Percentiles rank a stretch among this genome's conserved stretches.
phyloP scores from a whole-genome alignment of 495 filamentous ascomycete genomes.

The Elasticomyces elasticus region DNA sequence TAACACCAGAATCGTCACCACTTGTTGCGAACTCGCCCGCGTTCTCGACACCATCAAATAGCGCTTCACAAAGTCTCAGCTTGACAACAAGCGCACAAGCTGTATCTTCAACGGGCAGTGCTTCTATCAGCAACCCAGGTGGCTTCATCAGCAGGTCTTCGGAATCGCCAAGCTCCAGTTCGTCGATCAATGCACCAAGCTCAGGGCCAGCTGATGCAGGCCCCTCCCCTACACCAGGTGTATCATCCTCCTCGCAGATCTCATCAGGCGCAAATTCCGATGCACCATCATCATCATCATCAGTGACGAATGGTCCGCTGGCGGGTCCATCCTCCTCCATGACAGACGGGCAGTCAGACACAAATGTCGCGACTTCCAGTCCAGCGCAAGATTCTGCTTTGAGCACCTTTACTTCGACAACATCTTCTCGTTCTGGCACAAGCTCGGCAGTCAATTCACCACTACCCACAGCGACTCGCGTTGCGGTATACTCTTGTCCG shows the following conservation, averaged over 20 bases:
- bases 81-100: not conserved
- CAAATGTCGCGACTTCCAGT: not conserved
- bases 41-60: not conserved
- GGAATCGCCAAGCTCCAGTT: not conserved
- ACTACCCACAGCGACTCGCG: constrained; percentile 1
- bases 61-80: not conserved
- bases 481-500: constrained; percentile 7
- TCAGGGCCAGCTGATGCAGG: not conserved
- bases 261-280: not conserved
- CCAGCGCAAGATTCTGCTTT: not conserved
- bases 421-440: not conserved
- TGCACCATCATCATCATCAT: not conserved
- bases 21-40: not conserved
- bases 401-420: not conserved
- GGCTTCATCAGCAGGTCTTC: not conserved
- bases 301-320: not conserved
- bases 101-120: not conserved
- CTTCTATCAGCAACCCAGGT: not conserved
- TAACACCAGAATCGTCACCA: not conserved
- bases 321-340: not conserved
- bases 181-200: not conserved
- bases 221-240: not conserved
- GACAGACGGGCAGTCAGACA: not conserved
- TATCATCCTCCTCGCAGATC: not conserved
- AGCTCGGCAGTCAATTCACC: not conserved